Evolutionary conservation across 768 basidiomycete species (phyloP).

Genomic region (Lentinula sp.): DNA sequence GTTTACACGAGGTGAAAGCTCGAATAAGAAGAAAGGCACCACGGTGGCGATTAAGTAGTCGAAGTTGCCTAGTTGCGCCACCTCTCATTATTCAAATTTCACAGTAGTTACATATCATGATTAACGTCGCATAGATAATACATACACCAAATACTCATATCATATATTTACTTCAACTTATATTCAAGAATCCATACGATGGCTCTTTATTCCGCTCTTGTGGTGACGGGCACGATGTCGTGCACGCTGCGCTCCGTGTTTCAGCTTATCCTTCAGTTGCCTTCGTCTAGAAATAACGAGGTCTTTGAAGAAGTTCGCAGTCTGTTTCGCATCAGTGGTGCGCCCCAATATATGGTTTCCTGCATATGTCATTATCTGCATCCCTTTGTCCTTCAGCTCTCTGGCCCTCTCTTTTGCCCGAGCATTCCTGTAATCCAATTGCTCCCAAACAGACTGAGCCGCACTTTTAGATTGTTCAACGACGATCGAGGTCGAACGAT

Average conservation of each 20-base stretch:
- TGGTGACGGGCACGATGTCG: not conserved
- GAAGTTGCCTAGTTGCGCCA: too few relatives aligned
- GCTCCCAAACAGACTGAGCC: conserved; percentile 36
- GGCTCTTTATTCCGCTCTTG: not conserved
- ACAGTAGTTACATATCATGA: too few relatives aligned
- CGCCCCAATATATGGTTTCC: conserved; percentile 33
- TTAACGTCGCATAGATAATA: not conserved
- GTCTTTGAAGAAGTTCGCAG: conserved; percentile 36
- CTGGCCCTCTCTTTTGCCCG: conserved; percentile 47
- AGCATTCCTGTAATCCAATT: conserved; percentile 42
- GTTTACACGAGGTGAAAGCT: conserved; percentile 4
- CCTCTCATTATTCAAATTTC: too few relatives aligned
- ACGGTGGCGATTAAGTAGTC: not conserved
- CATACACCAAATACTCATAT: not conserved
- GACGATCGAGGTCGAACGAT: conserved; percentile 39
- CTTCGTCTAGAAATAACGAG: conserved; percentile 25
- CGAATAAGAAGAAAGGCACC: not conserved
- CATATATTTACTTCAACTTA: not conserved
- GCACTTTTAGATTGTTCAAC: conserved; percentile 45
- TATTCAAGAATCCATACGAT: not conserved
- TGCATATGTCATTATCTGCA: conserved; percentile 37
- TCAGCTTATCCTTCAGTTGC: conserved; percentile 22
- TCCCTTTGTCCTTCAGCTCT: conserved; percentile 44
- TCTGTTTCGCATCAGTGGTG: conserved; percentile 35
- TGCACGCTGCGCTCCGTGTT: not conserved